Evolutionary conservation across 306 rosid species (phyloP).

Genomic region (Cercis canadensis): DNA sequence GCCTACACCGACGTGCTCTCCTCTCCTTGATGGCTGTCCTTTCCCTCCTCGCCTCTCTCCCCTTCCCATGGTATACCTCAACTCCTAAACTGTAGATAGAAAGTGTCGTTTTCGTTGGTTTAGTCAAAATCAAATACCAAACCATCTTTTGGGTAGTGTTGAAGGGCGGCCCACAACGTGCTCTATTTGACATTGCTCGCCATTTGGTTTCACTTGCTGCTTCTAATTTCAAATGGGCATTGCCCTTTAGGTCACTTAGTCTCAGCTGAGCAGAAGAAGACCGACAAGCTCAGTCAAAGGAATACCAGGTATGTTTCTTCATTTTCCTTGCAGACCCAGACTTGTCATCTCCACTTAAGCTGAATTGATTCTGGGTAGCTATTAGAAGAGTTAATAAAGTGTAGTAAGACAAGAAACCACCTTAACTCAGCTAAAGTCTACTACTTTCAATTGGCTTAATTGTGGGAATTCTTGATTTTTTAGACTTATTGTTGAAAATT

Average conservation of each 20-base stretch:
- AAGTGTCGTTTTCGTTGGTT: constrained; percentile 55
- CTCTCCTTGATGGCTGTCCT: constrained; percentile 48
- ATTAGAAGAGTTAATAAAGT: constrained; percentile 4
- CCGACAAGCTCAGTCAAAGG: constrained; percentile 19
- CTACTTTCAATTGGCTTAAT: constrained; percentile 8
- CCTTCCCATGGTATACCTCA: neutral
- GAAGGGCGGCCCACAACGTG: constrained; percentile 44
- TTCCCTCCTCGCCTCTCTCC: constrained; percentile 28
- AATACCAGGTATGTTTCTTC: constrained; percentile 30
- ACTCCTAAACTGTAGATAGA: constrained; percentile 33
- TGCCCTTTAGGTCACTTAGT: constrained; percentile 33
- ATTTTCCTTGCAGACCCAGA: constrained; percentile 7
- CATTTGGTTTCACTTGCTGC: constrained; percentile 38
- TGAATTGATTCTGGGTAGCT: constrained; percentile 37
- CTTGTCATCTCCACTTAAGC: constrained; percentile 32
- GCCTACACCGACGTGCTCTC: constrained; percentile 52
- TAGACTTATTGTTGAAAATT: constrained; percentile 28
- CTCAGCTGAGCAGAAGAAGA: constrained; percentile 26
- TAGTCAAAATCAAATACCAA: constrained; percentile 62
- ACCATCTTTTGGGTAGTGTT: constrained; percentile 47
- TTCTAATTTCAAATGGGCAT: constrained; percentile 39
- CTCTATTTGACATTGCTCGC: constrained; percentile 39
- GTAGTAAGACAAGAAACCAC: constrained; percentile 2
- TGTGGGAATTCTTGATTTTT: neutral
- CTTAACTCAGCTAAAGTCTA: constrained; percentile 38